These are phyloP conservation scores for Paxillus ammoniavirescens DNA, from an alignment of 768 basidiomycete genomes.

Conservation along the genomic window DNA sequence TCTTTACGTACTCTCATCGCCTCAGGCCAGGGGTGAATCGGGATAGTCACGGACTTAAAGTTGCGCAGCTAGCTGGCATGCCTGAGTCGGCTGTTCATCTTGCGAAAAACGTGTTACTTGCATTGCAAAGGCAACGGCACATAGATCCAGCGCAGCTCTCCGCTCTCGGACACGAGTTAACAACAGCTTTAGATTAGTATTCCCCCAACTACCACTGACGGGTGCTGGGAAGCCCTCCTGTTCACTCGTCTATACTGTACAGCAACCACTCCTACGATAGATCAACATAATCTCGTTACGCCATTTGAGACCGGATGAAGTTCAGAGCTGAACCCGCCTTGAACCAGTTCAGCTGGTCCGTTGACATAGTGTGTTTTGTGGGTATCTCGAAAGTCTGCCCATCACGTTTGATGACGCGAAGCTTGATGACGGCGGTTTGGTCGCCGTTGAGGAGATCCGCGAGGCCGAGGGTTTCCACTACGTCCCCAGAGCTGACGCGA, in stretches of 20 bases:
- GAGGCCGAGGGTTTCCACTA: conserved; percentile 82
- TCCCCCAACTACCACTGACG: background rate
- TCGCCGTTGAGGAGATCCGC: conserved; percentile 53
- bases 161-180: conserved; percentile 30
- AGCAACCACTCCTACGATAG: background rate
- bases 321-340: conserved; percentile 88
- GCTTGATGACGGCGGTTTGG: conserved; percentile 41
- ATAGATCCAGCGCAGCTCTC: conserved; percentile 29
- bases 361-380: conserved; percentile 87
- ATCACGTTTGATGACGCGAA: conserved; percentile 65
- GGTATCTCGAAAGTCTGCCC: conserved; percentile 66
- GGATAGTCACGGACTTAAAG: conserved; percentile 88
- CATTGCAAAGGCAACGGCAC: conserved; percentile 31
- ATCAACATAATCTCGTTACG: conserved; percentile 3
- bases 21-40: conserved; percentile 82
- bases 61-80: conserved; percentile 85
- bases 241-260: background rate
- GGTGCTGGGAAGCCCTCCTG: background rate
- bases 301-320: conserved; percentile 67
- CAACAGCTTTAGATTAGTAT: background rate
- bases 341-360: conserved; percentile 90
- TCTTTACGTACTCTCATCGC: conserved; percentile 82
- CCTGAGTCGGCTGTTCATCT: conserved; percentile 60
- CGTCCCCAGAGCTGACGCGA: conserved; percentile 79
- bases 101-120: conserved; percentile 53